Evolutionary conservation across 257 asterid species (phyloP), one percentile per base, ranked within the genome.

Genomic region (Knoxia roxburghii): DNA sequence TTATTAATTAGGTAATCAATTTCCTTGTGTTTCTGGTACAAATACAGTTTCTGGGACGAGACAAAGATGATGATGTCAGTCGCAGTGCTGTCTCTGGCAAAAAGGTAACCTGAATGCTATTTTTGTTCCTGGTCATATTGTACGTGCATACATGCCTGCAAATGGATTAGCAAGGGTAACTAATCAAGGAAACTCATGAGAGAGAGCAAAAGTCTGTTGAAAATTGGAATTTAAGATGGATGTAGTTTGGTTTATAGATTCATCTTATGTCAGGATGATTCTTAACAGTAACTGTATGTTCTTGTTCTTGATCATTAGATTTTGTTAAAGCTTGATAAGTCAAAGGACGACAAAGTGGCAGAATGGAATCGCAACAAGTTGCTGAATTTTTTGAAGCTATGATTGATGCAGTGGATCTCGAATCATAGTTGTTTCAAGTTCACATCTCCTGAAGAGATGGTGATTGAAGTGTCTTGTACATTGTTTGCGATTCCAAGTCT

Each of bases 51-150:
- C 73, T 93, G 82, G 91, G 96, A 48, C 86, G 80, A 77, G 90
- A 80, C 57, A 90, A 85, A 77, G 95, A 88, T 68, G 97, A 93
- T 51, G 76, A 85, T 69, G 95, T 82, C 76, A 97, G 96, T 30
- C 97, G 96, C 39, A 93, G 99, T 85, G 99, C 87, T 32, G 96
- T 93, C 64, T 93, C 99, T 53, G 99, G 99, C 55, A 93, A 93
- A 77, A 93, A 93, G 96, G 99, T 88, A 26, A 27, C 67, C 5
- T 54, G 64, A 29, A 30, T 26, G 2, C 10, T 14, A 10, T 18
- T 30, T 57, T 15, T 9, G 13, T 50, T 50, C 56, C 56, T 0
- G 56, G 29, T 21, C 56, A 50, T 27, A 50, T 50, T 50, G 20
- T 20, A n/a, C 29, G 51, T 46, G 18, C 53, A 0, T 50, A 21